Conservation (phyloP, 2,329 filamentous ascomycete genomes). For the Anthostomella pinea region DNA sequence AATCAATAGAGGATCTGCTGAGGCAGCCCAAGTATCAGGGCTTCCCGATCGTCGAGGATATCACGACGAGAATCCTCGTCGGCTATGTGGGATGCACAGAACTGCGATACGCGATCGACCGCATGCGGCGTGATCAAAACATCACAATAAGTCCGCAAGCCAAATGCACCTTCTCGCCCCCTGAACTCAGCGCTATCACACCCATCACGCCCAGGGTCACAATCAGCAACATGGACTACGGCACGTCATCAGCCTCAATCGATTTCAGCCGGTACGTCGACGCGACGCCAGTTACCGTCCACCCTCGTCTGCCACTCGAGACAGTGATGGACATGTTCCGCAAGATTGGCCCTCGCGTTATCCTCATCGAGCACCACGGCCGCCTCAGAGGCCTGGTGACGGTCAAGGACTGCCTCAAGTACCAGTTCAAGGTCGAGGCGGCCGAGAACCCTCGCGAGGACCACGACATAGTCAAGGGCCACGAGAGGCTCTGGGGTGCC, state of each 20-base stretch:
- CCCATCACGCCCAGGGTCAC: constrained; percentile 47
- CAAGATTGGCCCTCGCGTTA: constrained; percentile 92
- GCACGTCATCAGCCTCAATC: constrained; percentile 55
- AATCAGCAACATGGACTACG: constrained; percentile 58
- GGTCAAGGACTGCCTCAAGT: constrained; percentile 94
- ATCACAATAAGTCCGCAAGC: constrained; percentile 60
- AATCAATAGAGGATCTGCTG: constrained; percentile 74
- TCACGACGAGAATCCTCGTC: constrained; percentile 66
- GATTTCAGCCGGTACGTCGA: constrained; percentile 90
- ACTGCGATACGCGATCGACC: constrained; percentile 83
- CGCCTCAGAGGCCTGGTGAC: constrained; percentile 83
- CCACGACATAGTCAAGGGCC: constrained; percentile 50
- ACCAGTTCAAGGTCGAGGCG: constrained; percentile 94
- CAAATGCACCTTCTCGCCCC: constrained; percentile 69
- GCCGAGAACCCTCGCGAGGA: constrained; percentile 70
- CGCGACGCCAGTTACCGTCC: constrained; percentile 82
- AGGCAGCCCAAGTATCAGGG: constrained; percentile 82
- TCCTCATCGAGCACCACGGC: constrained; percentile 88
- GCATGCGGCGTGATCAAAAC: constrained; percentile 65
- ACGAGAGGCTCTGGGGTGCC: constrained; percentile 64
- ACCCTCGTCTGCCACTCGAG: constrained; percentile 86
- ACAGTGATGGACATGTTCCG: constrained; percentile 99
- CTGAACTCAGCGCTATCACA: constrained; percentile 32
- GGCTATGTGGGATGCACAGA: constrained; percentile 94
- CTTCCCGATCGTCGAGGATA: constrained; percentile 84